phyloP scores from a whole-genome alignment of 1,284 basidiomycete genomes.

The Schizophyllum commune region DNA sequence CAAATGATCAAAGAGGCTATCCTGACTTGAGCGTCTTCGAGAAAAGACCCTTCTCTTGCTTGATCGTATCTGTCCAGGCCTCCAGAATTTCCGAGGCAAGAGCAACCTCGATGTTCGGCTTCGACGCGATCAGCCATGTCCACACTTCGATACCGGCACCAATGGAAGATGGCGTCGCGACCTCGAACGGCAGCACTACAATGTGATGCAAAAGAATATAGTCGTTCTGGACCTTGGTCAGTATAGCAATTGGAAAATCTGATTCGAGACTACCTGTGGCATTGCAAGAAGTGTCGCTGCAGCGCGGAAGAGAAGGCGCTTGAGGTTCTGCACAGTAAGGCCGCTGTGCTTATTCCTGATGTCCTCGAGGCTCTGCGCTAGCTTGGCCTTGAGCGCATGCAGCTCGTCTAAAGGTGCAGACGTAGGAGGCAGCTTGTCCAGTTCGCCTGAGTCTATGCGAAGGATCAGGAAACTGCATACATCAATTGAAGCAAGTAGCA shows the following conservation, averaged over 20 bases:
- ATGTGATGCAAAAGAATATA: slow-evolving; percentile 84
- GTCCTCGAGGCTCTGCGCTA: slow-evolving; percentile 60
- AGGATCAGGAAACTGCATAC: neutral
- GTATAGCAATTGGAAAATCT: neutral
- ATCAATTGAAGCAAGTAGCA: slow-evolving; percentile 6
- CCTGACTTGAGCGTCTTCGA: slow-evolving; percentile 72
- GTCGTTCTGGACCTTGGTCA: slow-evolving; percentile 51
- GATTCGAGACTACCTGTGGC: slow-evolving; percentile 41
- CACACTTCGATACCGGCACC: slow-evolving; percentile 89
- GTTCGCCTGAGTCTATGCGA: slow-evolving; percentile 38
- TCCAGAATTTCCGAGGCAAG: slow-evolving; percentile 83
- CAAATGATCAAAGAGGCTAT: neutral
- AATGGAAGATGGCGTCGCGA: slow-evolving; percentile 83
- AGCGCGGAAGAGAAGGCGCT: slow-evolving; percentile 82
- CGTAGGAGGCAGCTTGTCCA: slow-evolving; percentile 57
- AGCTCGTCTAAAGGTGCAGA: slow-evolving; percentile 52
- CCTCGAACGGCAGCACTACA: slow-evolving; percentile 83
- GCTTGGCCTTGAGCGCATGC: slow-evolving; percentile 59
- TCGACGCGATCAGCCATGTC: slow-evolving; percentile 93
- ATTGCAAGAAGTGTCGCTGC: slow-evolving; percentile 74
- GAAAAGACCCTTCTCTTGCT: slow-evolving; percentile 76
- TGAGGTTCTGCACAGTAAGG: slow-evolving; percentile 74
- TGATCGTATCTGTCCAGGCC: slow-evolving; percentile 83
- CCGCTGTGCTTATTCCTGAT: slow-evolving; percentile 66
- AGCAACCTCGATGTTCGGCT: slow-evolving; percentile 64